Percentiles rank a stretch among this genome's conserved stretches.
Evolutionary conservation across 2,329 filamentous ascomycete species (phyloP).

Genomic region (Emergomyces pasteurianus): DNA sequence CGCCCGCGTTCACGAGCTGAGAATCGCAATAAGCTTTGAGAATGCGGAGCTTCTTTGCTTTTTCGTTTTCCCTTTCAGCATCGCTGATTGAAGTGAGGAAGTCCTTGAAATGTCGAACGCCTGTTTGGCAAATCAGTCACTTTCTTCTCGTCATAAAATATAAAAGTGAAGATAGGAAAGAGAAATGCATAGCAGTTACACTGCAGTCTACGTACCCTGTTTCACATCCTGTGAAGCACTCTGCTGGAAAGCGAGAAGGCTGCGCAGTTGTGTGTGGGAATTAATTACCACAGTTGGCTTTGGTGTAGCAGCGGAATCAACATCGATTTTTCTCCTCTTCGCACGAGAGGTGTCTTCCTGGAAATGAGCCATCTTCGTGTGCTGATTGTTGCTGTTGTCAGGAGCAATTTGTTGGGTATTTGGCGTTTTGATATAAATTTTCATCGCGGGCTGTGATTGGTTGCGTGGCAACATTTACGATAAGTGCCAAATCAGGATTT

Average conservation of each 20-base stretch:
- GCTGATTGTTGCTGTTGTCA: not conserved
- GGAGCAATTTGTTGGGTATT: not conserved
- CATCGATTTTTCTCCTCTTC: constrained; percentile 32
- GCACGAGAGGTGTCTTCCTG: constrained; percentile 22
- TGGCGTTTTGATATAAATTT: constrained; percentile 3
- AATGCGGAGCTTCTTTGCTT: constrained; percentile 29
- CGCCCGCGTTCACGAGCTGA: constrained; percentile 37
- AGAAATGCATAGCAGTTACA: not conserved
- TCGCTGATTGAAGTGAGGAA: constrained; percentile 31
- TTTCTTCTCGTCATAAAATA: not conserved
- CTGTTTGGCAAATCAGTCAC: constrained; percentile 15
- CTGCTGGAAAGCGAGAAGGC: constrained; percentile 59
- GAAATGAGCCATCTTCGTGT: constrained; percentile 21
- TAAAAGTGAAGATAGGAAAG: not conserved
- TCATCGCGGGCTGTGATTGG: constrained; percentile 1
- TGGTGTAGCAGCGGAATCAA: constrained; percentile 6
- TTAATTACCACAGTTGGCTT: constrained; percentile 18
- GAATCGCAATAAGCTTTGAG: constrained; percentile 40
- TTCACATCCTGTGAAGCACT: constrained; percentile 43
- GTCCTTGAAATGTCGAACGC: constrained; percentile 32
- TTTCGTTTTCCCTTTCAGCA: constrained; percentile 24
- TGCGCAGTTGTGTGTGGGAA: constrained; percentile 53
- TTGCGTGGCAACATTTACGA: not conserved
- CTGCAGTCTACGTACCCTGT: constrained; percentile 45
- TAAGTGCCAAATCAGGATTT: no score